Percentiles rank a stretch among this genome's conserved stretches.
Evolutionary conservation across 176 grass and related monocot species (phyloP).

Genomic region (Aegilops tauschii): DNA sequence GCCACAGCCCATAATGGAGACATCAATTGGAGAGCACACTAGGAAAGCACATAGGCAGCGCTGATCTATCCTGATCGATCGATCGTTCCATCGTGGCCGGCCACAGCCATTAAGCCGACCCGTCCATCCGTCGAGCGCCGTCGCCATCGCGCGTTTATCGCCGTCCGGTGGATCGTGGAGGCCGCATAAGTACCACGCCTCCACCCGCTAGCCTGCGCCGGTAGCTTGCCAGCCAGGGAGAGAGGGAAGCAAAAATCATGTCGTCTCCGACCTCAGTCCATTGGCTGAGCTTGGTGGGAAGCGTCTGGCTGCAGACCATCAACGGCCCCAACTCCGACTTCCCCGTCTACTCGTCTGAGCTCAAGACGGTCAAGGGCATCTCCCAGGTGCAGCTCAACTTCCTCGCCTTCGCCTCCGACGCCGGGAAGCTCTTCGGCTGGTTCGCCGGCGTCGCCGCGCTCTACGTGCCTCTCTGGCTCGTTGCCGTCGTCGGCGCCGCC

Average conservation of each 20-base stretch:
- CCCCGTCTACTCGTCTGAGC: conserved; percentile 85
- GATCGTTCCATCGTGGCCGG: background rate
- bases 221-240: background rate
- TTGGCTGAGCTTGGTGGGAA: conserved; percentile 88
- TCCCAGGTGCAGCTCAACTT: conserved; percentile 86
- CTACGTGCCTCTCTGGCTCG: conserved; percentile 69
- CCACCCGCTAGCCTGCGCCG: background rate
- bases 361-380: conserved; percentile 77
- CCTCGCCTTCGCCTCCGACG: conserved; percentile 95
- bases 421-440: conserved; percentile 92
- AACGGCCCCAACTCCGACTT: conserved; percentile 95
- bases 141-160: conserved; percentile 41
- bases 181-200: conserved; percentile 40
- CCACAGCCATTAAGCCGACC: conserved; percentile 32
- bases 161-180: conserved; percentile 21
- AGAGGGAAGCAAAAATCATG: conserved; percentile 11
- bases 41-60: conserved; percentile 44
- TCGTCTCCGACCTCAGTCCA: conserved; percentile 58
- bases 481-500: conserved; percentile 54
- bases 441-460: conserved; percentile 66
- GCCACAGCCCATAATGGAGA: conserved; percentile 52
- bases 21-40: conserved; percentile 39
- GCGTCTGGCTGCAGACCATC: conserved; percentile 91
- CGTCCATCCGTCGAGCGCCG: background rate
- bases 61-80: background rate